phyloP scores from a whole-genome alignment of 2,329 filamentous ascomycete species.

The Xylariaceae sp. region DNA sequence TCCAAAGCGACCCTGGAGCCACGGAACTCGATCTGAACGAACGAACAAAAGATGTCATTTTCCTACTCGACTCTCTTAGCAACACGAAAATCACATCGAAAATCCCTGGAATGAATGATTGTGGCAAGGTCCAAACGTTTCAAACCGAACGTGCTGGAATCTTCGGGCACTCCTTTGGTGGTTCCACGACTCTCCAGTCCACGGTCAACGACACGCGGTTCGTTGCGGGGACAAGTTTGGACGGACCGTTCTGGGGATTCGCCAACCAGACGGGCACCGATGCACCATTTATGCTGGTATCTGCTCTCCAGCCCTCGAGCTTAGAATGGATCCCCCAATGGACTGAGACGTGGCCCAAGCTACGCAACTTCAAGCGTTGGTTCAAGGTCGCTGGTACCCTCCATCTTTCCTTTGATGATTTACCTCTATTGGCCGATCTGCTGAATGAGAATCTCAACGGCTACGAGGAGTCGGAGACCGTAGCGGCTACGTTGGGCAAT shows the following conservation, averaged over 20 bases:
- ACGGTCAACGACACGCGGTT: conserved; percentile 9
- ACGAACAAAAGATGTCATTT: conserved; percentile 5
- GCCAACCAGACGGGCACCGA: conserved; percentile 4
- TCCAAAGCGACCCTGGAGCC: neutral
- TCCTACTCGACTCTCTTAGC: conserved; percentile 4
- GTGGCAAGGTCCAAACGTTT: neutral
- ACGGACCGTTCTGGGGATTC: conserved; percentile 8
- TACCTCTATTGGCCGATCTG: neutral
- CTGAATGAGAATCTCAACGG: neutral
- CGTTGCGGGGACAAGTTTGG: conserved; percentile 3
- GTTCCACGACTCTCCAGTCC: conserved; percentile 3
- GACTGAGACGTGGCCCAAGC: conserved; percentile 1
- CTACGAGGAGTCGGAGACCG: neutral
- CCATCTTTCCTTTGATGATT: conserved; percentile 8
- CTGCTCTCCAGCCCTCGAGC: no score
- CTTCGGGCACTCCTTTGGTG: conserved; percentile 8
- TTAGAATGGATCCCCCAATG: neutral
- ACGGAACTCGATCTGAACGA: no score
- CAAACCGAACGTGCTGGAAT: conserved; percentile 4
- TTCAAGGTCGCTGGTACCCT: conserved; percentile 5
- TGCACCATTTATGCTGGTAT: neutral
- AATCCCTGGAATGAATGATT: neutral
- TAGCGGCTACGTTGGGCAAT: neutral
- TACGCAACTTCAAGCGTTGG: conserved; percentile 3
- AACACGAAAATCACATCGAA: conserved; percentile 4